phyloP scores from a whole-genome alignment of 768 basidiomycete species.

The Crepidotus variabilis region DNA sequence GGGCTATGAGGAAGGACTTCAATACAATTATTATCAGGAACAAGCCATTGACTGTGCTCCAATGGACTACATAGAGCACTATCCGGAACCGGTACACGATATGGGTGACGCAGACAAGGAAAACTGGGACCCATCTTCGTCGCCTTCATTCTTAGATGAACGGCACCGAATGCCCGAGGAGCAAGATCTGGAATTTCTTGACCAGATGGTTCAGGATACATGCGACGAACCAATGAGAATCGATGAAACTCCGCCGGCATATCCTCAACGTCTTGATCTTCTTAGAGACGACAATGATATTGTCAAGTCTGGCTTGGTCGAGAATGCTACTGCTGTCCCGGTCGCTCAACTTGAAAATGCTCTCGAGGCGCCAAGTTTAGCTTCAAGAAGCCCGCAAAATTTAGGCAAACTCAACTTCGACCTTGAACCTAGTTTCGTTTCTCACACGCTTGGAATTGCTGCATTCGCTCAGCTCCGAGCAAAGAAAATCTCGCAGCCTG shows the following conservation, averaged over 20 bases:
- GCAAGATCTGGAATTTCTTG: background rate
- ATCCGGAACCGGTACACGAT: background rate
- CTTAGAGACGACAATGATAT: too few relatives aligned
- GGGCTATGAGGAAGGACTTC: background rate
- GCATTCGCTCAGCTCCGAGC: conserved; percentile 39
- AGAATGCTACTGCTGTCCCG: too few relatives aligned
- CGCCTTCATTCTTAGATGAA: conserved; percentile 3
- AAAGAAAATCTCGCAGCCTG: conserved; percentile 23
- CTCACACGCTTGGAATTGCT: conserved; percentile 28
- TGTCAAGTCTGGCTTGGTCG: too few relatives aligned
- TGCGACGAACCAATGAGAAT: background rate
- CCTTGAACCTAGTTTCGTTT: conserved; percentile 20
- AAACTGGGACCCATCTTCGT: conserved; percentile 13
- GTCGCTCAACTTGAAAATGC: too few relatives aligned
- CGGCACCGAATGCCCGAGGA: background rate
- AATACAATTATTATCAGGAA: background rate
- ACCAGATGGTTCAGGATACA: background rate
- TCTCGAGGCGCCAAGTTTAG: background rate
- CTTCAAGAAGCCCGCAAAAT: background rate
- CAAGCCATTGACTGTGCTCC: too few relatives aligned
- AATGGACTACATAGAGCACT: too few relatives aligned
- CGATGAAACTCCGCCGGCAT: too few relatives aligned
- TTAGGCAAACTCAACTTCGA: background rate
- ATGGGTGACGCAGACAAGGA: conserved; percentile 14
- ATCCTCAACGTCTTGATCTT: too few relatives aligned